Base-by-base conservation (phyloP, 1,284 basidiomycete genomes). In the Tranzscheliella williamsii region DNA sequence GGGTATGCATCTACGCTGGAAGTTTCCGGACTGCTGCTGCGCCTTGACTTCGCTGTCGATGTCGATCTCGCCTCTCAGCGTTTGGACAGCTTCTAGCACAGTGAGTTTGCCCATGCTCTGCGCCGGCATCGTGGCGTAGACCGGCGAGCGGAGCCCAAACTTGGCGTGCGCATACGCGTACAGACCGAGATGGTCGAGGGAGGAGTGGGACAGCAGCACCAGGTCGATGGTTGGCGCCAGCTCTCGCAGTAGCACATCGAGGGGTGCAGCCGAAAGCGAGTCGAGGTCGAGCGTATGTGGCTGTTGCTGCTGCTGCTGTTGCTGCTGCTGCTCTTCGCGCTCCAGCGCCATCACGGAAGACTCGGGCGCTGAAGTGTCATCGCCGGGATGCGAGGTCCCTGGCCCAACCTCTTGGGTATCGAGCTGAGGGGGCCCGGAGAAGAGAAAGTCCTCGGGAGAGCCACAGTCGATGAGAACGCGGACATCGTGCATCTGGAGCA, bases 61-160 rank as follows among this genome's bases (percentile, higher is more conserved):
- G 33, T 79, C 78, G 12, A 61, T 24, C 40, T 75, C 73, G 21
- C 37, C 37, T 38, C 71, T 65, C 72, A 48, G 78, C 30, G 42
- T 41, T 24, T 65, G 63, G 12, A 69, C 55, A 8, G 65, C 66
- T 38, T 76, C 73, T 16, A 72, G 61, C 20, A 72, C 66, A 16
- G 91, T 90, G 37, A 96, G 89, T 24, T 91, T 84, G 3, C 90
- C 94, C 89, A 94, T 96, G 46, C 93, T 91, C 66, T 95, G 91
- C 0, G 95, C 91, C 18, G 95, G 94, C 37, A 98, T 84, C 1
- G 94, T 95, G 0, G 90, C 89, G 78, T 97, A 99, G n/a, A 91
- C 86, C 8, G 91, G 91, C 32, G 92, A 93, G 41, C 84, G 87
- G 30, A 98, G 83, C 16, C 87, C 88, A 85, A 91, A 92, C 70